Evolutionary conservation across 352 stramenopile genomes (phyloP), one percentile per base, ranked within the genome.

Genomic region (Phytophthora cajani): DNA sequence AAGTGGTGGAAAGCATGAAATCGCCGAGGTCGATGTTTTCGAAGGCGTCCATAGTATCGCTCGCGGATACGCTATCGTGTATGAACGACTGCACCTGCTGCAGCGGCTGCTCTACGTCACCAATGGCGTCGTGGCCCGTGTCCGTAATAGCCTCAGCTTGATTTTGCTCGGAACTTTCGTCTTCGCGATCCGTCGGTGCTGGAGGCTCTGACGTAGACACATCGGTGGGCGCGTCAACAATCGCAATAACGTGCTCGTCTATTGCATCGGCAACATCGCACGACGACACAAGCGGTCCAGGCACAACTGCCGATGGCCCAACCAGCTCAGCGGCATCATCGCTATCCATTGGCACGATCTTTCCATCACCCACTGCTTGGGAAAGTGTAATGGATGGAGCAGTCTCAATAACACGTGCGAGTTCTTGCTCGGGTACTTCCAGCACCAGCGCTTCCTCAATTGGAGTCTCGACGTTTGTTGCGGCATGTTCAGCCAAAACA

Each of bases 1-100:
- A 6, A 5, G 25, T n/a, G 25, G 23, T 40, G 8, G 49, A 16
- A 17, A 38, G 19, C 2, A 14, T 25, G 12, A 1, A 19, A 42
- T 60, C 64, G 21, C 30, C 42, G 5, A 72, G 40, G n/a, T 72
- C 51, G 21, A 68, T 58, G 23, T n/a, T 68, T 32, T 55, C 42
- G 19, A 69, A 69, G 16, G 58, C 53, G 1, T 17, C n/a, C 3
- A 42, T 27, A 17, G 27, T 57, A 17, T 51, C 25, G 32, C 4
- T 32, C 3, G 23, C 14, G 4, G 27, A 8, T 25, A 14, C 8
- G 23, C 16, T 53, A 3, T 14, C 21, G n/a, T 17, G 21, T 23
- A 23, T 23, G 14, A 23, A 25, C 11, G 14, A 36, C 11, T 25
- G 21, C 36, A 16, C 47, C 8, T 8, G 42, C 7, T 49, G 42